Percentiles rank a stretch among this genome's conserved stretches.
phyloP scores from a whole-genome alignment of 192 early-diverging fungal genomes.

The Linnemannia zychae region DNA sequence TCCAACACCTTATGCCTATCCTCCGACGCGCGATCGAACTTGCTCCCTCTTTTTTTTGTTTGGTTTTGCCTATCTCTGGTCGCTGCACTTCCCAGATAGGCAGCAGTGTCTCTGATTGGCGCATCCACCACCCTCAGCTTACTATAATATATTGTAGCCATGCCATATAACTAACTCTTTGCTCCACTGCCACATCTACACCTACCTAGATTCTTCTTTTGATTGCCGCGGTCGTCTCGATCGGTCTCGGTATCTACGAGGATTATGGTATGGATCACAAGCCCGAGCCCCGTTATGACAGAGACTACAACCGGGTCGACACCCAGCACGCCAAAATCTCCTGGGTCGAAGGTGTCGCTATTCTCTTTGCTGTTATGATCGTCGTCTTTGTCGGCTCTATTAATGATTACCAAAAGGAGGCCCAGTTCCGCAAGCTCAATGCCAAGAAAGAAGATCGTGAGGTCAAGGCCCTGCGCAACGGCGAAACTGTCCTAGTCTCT shows the following conservation, averaged over 20 bases:
- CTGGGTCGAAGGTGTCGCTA: constrained; percentile 91
- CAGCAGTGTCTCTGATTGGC: not conserved
- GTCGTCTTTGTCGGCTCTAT: constrained; percentile 80
- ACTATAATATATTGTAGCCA: not conserved
- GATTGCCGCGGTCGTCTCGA: constrained; percentile 81
- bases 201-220: constrained; percentile 73
- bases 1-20: not conserved
- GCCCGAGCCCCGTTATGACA: constrained; percentile 39
- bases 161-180: not conserved
- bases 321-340: constrained; percentile 61
- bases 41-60: not conserved
- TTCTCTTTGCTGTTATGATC: constrained; percentile 82
- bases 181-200: not conserved
- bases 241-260: constrained; percentile 83
- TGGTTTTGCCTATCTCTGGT: not conserved
- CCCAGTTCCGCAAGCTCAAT: constrained; percentile 84
- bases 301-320: constrained; percentile 3
- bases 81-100: not conserved
- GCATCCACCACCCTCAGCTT: not conserved
- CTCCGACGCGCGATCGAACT: not conserved
- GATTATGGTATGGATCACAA: constrained; percentile 68
- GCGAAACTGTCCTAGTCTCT: constrained; percentile 74
- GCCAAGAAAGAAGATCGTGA: constrained; percentile 86
- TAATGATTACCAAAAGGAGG: constrained; percentile 89
- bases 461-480: constrained; percentile 82